phyloP scores from a whole-genome alignment of 2,329 filamentous ascomycete genomes.

The Penicillium sp. region DNA sequence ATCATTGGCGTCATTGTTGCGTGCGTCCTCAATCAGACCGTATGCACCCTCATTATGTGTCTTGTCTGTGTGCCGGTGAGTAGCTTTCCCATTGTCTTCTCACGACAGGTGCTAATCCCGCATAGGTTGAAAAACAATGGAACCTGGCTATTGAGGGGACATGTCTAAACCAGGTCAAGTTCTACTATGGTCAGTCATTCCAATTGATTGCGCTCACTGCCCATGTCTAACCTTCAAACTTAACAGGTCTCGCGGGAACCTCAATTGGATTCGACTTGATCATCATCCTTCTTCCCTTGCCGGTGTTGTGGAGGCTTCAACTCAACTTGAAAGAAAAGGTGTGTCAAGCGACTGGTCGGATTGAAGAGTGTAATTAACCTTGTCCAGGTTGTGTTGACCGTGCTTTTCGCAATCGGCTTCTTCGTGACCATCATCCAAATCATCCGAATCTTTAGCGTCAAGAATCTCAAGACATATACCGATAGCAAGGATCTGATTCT shows the following conservation, averaged over 20 bases:
- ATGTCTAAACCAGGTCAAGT: conserved; percentile 40
- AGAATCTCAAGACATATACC: conserved; percentile 41
- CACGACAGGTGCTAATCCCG: no score
- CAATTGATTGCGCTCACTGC: no score
- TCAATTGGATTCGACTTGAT: conserved; percentile 22
- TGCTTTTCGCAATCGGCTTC: conserved; percentile 46
- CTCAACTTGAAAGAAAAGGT: conserved; percentile 15
- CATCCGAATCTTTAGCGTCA: conserved; percentile 48
- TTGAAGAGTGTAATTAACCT: neutral
- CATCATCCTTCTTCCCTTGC: conserved; percentile 24
- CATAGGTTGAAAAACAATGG: conserved; percentile 41
- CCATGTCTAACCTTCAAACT: no score
- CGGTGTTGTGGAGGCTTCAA: conserved; percentile 19
- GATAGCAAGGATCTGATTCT: conserved; percentile 42
- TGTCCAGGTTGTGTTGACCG: conserved; percentile 34
- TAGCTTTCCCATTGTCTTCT: no score
- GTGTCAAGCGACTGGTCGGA: no score
- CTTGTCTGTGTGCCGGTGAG: conserved; percentile 27
- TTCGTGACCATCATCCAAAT: conserved; percentile 50
- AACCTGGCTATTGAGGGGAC: conserved; percentile 35
- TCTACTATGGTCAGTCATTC: conserved; percentile 39
- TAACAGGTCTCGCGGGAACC: conserved; percentile 10
- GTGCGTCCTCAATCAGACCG: conserved; percentile 38
- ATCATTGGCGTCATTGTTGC: conserved; percentile 35
- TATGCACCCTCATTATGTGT: conserved; percentile 25